Evolutionary conservation across 768 basidiomycete species (phyloP).

Genomic region (Galerina marginata): DNA sequence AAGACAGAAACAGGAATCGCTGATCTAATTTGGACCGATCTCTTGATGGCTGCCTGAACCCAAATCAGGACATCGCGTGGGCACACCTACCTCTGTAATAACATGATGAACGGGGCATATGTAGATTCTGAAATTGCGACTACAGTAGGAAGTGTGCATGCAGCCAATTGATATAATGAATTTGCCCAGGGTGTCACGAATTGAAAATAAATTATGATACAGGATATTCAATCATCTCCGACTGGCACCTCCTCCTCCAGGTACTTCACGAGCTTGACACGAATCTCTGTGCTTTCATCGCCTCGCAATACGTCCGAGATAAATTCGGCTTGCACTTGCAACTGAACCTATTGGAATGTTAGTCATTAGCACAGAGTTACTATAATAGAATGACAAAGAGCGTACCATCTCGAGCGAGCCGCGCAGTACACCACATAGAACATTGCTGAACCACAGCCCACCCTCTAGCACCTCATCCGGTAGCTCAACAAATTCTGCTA

Average conservation of each 20-base stretch:
- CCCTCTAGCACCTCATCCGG: slow-evolving; percentile 93
- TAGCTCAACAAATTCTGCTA: slow-evolving; percentile 96
- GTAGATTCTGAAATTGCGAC: no score
- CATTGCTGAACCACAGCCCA: slow-evolving; percentile 96
- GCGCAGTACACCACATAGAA: slow-evolving; percentile 90
- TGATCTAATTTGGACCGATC: slow-evolving; percentile 26
- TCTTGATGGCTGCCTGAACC: no score
- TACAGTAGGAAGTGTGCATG: no score
- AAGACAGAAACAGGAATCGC: slow-evolving; percentile 16
- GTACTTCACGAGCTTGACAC: slow-evolving; percentile 88
- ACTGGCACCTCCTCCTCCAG: slow-evolving; percentile 95
- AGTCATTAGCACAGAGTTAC: slow-evolving; percentile 13
- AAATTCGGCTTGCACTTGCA: slow-evolving; percentile 92
- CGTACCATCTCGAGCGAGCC: slow-evolving; percentile 96
- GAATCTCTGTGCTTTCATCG: slow-evolving; percentile 93
- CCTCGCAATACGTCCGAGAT: slow-evolving; percentile 90
- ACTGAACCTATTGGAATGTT: slow-evolving; percentile 71
- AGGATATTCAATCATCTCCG: slow-evolving; percentile 77
- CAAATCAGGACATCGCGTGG: no score
- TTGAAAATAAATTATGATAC: slow-evolving; percentile 8
- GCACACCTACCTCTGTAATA: no score
- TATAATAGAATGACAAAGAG: neutral
- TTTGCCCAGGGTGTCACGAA: neutral
- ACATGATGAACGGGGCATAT: no score
- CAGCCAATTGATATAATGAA: no score